These are phyloP conservation scores for Malassezia japonica DNA, from an alignment of 1,284 basidiomycete genomes.

Conservation along the genomic window DNA sequence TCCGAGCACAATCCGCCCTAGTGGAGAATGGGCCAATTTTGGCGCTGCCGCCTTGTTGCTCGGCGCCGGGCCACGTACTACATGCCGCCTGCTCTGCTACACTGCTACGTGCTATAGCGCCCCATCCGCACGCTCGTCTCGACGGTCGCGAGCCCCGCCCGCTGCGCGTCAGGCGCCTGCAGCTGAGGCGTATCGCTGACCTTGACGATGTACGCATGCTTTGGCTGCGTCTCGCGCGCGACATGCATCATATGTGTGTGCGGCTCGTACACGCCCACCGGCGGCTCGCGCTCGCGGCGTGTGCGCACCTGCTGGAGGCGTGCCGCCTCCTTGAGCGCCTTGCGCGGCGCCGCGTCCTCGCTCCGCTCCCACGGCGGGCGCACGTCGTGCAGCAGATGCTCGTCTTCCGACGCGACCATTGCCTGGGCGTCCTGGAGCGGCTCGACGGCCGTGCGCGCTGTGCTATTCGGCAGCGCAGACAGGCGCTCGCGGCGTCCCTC, in stretches of 20 bases:
- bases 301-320: slow-evolving; percentile 12
- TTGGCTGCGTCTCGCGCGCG: slow-evolving; percentile 29
- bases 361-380: slow-evolving; percentile 37
- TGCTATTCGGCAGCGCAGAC: slow-evolving; percentile 20
- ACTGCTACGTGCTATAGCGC: too few species aligned
- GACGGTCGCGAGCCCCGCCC: slow-evolving; percentile 1
- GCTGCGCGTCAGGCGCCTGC: neutral
- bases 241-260: slow-evolving; percentile 37
- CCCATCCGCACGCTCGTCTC: neutral
- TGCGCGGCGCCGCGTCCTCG: slow-evolving; percentile 12
- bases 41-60: too few species aligned
- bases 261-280: slow-evolving; percentile 44
- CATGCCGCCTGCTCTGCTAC: too few species aligned
- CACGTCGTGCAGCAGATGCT: slow-evolving; percentile 27
- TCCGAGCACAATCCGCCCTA: too few species aligned
- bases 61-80: too few species aligned
- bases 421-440: slow-evolving; percentile 15
- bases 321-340: slow-evolving; percentile 16
- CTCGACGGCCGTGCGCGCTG: slow-evolving; percentile 7
- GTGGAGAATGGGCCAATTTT: too few species aligned
- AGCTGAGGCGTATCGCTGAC: slow-evolving; percentile 2
- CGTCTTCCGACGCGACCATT: slow-evolving; percentile 20
- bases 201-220: slow-evolving; percentile 21
- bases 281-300: slow-evolving; percentile 26
- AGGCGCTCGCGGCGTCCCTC: slow-evolving; percentile 32